Evolutionary conservation across 148 eudicot genomes (phyloP), one percentile per base, ranked within the genome.

Genomic region (Persicaria maculosa): DNA sequence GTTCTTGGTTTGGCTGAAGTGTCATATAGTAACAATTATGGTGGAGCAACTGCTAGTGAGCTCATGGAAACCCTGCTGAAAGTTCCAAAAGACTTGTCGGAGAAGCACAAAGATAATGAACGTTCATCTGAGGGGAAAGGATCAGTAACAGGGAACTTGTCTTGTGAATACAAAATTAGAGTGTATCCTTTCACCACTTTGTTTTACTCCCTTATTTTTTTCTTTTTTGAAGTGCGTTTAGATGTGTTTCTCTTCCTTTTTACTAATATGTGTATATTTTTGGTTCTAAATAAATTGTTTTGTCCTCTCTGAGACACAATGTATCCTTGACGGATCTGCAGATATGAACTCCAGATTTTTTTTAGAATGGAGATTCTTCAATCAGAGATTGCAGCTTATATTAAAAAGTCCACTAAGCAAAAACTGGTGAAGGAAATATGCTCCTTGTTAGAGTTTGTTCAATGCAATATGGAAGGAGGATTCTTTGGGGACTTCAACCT

Each of bases 291-390:
- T 64, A 45, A 36, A 58, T 17, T 64, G 7, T 64, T 64, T 64
- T 64, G n/a, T n/a, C n/a, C 69, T 64, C n/a, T 11, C 16, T 64
- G 69, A 36, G 69, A 64, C 69, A n/a, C 69, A 4, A 40, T 64
- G 12, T 64, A 82, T 83, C 91, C 89, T 91, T 88, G 79, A 84
- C 64, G 70, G 71, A 36, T 69, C 40, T 73, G 31, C 25, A 94
- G 98, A 85, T 89, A 88, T 82, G 98, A 94, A 78, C 73, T 90
- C 75, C 96, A 92, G 81, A 86, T 94, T 83, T 85, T 91, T 50
- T 86, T 94, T 79, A 90, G 98, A 59, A 86, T 94, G 91, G 98
- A 94, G 81, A 92, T 94, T 77, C 88, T 90, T 52, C 81, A 85
- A 69, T 91, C 96, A 71, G 83, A 86, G 48, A 71, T 84, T 76